Evolutionary conservation across 805 yeast genomes (phyloP).

Genomic region (Cyberlindnera galapagoensis): DNA sequence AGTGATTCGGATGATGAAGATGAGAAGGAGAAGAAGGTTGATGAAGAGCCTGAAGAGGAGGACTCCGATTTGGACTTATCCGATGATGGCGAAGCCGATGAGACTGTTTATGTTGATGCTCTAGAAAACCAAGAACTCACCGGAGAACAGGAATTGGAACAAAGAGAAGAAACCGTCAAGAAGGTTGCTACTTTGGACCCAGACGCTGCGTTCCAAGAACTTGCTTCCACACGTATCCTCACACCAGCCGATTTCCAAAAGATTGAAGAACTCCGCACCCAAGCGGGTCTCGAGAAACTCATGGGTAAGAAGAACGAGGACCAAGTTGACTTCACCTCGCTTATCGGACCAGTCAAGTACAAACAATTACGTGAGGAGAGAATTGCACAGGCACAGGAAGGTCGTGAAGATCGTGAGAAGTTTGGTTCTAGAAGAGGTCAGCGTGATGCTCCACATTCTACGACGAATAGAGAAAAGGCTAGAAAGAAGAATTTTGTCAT

Average conservation of each 20-base stretch:
- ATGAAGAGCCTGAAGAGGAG: constrained; percentile 40
- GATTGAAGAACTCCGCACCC: constrained; percentile 75
- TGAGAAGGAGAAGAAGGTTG: constrained; percentile 31
- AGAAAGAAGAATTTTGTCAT: constrained; percentile 98
- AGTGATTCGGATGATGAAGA: constrained; percentile 39
- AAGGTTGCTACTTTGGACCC: constrained; percentile 31
- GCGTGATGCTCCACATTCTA: constrained; percentile 69
- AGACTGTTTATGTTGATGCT: constrained; percentile 12
- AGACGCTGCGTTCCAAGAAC: constrained; percentile 43
- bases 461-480: constrained; percentile 93
- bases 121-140: constrained; percentile 14
- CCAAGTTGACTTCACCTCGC: constrained; percentile 67
- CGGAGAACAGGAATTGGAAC: constrained; percentile 14
- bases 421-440: constrained; percentile 86
- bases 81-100: constrained; percentile 27
- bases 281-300: constrained; percentile 79
- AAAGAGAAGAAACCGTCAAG: constrained; percentile 24
- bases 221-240: constrained; percentile 70
- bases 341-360: constrained; percentile 69
- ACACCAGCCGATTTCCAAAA: constrained; percentile 99
- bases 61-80: constrained; percentile 47
- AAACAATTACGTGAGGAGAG: constrained; percentile 89
- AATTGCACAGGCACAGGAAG: constrained; percentile 80
- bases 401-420: constrained; percentile 87
- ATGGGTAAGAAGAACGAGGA: constrained; percentile 85